These are phyloP conservation scores for Hyphodiscus sp. DNA, from an alignment of 2,329 filamentous ascomycete species.

Conservation along the genomic window DNA sequence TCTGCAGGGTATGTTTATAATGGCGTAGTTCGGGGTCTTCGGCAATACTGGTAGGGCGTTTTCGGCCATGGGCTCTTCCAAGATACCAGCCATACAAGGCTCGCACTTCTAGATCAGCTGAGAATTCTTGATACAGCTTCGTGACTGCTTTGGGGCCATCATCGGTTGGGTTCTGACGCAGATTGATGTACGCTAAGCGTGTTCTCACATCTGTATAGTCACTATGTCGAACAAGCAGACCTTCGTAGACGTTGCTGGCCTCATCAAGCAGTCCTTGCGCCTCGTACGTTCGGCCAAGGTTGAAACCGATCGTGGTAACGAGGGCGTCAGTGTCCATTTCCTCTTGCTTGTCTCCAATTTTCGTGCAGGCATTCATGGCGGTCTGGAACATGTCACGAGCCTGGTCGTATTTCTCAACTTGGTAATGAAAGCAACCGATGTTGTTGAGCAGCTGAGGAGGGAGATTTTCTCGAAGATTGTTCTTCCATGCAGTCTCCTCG, in stretches of 20 bases:
- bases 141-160: constrained; percentile 82
- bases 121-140: constrained; percentile 78
- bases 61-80: constrained; percentile 73
- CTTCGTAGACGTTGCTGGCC: constrained; percentile 83
- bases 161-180: constrained; percentile 73
- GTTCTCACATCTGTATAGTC: constrained; percentile 92
- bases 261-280: constrained; percentile 73
- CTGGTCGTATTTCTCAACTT: constrained; percentile 71
- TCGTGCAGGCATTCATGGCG: constrained; percentile 82
- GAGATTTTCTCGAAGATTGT: constrained; percentile 65
- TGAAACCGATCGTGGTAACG: constrained; percentile 94
- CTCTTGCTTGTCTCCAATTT: constrained; percentile 68
- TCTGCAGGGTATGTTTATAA: constrained; percentile 92
- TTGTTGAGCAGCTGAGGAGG: constrained; percentile 94
- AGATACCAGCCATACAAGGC: constrained; percentile 94
- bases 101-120: constrained; percentile 82
- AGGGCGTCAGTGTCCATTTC: constrained; percentile 81
- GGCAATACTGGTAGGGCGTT: constrained; percentile 69
- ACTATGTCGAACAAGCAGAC: constrained; percentile 73
- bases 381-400: constrained; percentile 87
- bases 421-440: constrained; percentile 92
- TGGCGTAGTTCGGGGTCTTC: constrained; percentile 91
- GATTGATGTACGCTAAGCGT: constrained; percentile 81
- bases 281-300: constrained; percentile 89
- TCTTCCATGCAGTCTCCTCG: constrained; percentile 54